Base-by-base conservation (phyloP, 106 monocot species). In the Apostasia shenzhenica region DNA sequence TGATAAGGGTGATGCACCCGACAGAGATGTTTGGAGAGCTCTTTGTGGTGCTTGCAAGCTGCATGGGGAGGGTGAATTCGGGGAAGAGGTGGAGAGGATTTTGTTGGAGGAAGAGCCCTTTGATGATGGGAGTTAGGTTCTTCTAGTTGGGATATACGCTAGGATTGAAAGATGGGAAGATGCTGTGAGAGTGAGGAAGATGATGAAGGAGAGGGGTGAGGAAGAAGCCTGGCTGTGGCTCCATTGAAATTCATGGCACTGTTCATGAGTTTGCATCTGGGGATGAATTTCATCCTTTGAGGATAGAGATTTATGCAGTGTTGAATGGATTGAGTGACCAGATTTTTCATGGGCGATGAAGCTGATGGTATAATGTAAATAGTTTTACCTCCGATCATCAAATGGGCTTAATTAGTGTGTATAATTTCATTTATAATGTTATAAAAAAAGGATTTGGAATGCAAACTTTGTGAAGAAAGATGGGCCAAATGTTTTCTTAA, bases 21-120 rank as follows among this genome's bases (percentile, higher is more conserved):
- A 91, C 45, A 79, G 81, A 61, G 48, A 66, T 53, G 45, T 72
- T 12, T 59, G 71, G 72, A 71, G 71, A 59, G 55, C 77, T 45
- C 44, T 72, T 13, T 39, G 70, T 8, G 55, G 77, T 58, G 71
- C 66, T 67, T 78, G 77, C 43, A 72, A 43, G 49, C 2, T 71
- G 11, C 57, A 78, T 72, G 77, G 72, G 13, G 8, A 72, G 66
- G 51, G 51, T 9, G 46, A 66, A 8, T 38, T 71, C 43, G 77
- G 72, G 49, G 70, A 67, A 57, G 53, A 66, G 14, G 59, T 78
- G 5, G 77, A 66, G 14, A 71, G n/a, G 43, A 67, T 59, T 39
- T 26, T 78, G 45, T 26, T 78, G 46, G 71, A 78, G 13, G 26
- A 67, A 43, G 71, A 78, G 58, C 77, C 71, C 52, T 45, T 59